A percentile compares a stretch with the other conserved stretches of the same genome.
These are phyloP conservation scores for Westerdykella aurantiaca DNA, from an alignment of 2,329 filamentous ascomycete species.

Conservation along the genomic window DNA sequence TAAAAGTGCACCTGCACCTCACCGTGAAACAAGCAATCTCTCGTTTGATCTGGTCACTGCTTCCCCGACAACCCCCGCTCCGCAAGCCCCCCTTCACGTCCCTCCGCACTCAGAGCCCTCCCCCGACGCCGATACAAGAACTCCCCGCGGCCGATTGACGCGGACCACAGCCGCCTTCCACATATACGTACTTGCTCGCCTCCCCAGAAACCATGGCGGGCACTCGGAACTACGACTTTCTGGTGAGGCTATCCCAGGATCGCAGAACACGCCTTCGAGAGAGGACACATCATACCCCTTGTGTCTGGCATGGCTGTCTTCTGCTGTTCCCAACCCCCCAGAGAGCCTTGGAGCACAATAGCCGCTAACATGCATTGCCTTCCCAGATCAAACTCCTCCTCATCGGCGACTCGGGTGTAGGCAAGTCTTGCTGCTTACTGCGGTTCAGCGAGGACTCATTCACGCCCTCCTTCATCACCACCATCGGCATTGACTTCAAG, in stretches of 20 bases:
- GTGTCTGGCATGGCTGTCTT: background rate
- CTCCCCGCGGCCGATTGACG: constrained; percentile 11
- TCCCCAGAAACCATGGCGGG: constrained; percentile 65
- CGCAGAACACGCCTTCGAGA: no score
- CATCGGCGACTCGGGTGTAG: constrained; percentile 93
- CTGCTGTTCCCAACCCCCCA: background rate
- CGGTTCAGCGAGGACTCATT: constrained; percentile 97
- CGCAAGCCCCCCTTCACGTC: background rate
- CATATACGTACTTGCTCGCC: constrained; percentile 13
- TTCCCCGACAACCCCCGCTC: background rate
- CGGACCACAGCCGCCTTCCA: constrained; percentile 22
- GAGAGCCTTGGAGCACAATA: constrained; percentile 2
- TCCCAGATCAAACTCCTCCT: constrained; percentile 73
- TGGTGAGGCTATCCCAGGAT: constrained; percentile 56
- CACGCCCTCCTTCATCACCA: constrained; percentile 96
- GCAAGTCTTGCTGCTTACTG: constrained; percentile 94
- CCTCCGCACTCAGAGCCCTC: constrained; percentile 1
- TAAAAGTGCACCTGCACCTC: constrained; percentile 7
- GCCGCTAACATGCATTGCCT: no score
- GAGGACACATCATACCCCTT: no score
- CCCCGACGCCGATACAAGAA: constrained; percentile 4
- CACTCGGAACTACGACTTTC: constrained; percentile 98
- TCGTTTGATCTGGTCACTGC: background rate
- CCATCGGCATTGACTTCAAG: constrained; percentile 99
- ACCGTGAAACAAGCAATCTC: background rate